Evolutionary conservation across 306 rosid genomes (phyloP), one percentile per base, ranked within the genome.

Genomic region (Casuarina cunninghamiana): DNA sequence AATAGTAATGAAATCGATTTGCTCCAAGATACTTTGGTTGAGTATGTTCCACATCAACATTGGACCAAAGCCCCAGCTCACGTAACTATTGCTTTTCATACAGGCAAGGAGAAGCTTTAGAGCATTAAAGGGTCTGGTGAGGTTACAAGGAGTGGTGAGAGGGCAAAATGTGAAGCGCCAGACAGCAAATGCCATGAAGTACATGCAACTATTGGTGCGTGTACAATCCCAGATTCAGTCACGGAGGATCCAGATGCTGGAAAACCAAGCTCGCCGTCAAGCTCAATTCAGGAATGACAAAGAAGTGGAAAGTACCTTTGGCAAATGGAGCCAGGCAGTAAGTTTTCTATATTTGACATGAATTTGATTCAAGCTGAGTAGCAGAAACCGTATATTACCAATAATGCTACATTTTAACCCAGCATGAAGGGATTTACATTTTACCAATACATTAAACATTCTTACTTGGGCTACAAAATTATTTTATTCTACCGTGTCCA

Each of bases 161-260:
- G 99, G 99, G 72, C 98, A 96, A 82, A 93, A 86, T 67, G 97
- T 96, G 87, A 96, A 93, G 97, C 91, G 99, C 53, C 99, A 96
- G 83, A 93, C 99, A 2, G 73, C 81, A 74, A 96, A 82, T 74
- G 98, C 99, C 53, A 96, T 96, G 99, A 96, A 93, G 77, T 92
- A 96, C 78, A 96, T 96, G 98, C 99, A 96, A 81, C 92, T 93
- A 32, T 41, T 93, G 62, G 98, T 93, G 79, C 90, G 99, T 55
- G 96, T 96, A 75, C 99, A 96, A 75, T 91, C 98, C 48, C 99
- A 96, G 80, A 93, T 93, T 77, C 99, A 96, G 75, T 88, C 99
- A 3, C 83, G 97, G 71, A 84, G 99, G 89, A 92, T 91, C 83
- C 98, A 95, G 80, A 89, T 92, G 97, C 81, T 92, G 65, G 97